Conservation (phyloP, 345 rosid genomes). For the Xanthoceras sorbifolium region DNA sequence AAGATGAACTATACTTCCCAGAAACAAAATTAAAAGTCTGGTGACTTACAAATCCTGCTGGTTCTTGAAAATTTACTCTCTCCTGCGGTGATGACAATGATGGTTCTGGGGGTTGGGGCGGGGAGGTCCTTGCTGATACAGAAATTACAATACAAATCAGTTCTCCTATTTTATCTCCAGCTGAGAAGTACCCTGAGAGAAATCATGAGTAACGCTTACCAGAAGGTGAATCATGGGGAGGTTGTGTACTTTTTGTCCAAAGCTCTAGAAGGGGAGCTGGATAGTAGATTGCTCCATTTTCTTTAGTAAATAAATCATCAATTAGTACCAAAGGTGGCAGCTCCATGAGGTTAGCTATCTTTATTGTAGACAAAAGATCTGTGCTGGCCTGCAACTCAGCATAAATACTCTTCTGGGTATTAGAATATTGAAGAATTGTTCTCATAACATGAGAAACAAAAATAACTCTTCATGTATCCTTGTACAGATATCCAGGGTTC, state of each 20-base stretch:
- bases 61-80: slow-evolving; percentile 39
- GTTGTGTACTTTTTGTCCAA: slow-evolving; percentile 61
- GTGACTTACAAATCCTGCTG: slow-evolving; percentile 50
- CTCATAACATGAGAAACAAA: neutral
- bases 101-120: slow-evolving; percentile 47
- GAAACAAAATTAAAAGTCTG: slow-evolving; percentile 15
- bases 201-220: slow-evolving; percentile 43
- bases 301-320: slow-evolving; percentile 38
- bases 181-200: slow-evolving; percentile 19
- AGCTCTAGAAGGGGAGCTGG: slow-evolving; percentile 65
- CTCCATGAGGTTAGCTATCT: slow-evolving; percentile 60
- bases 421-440: neutral
- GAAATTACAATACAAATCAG: slow-evolving; percentile 19
- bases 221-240: slow-evolving; percentile 54
- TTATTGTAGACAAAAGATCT: slow-evolving; percentile 36
- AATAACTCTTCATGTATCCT: neutral
- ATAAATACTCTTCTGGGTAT: slow-evolving; percentile 3
- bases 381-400: slow-evolving; percentile 41
- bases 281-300: slow-evolving; percentile 46
- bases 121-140: slow-evolving; percentile 54
- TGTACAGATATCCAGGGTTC: neutral
- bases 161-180: slow-evolving; percentile 14
- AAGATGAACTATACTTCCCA: slow-evolving; percentile 1
- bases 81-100: slow-evolving; percentile 46
- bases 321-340: slow-evolving; percentile 62